phyloP scores from a whole-genome alignment of 805 yeast genomes.

The Ogataea glucozyma region DNA sequence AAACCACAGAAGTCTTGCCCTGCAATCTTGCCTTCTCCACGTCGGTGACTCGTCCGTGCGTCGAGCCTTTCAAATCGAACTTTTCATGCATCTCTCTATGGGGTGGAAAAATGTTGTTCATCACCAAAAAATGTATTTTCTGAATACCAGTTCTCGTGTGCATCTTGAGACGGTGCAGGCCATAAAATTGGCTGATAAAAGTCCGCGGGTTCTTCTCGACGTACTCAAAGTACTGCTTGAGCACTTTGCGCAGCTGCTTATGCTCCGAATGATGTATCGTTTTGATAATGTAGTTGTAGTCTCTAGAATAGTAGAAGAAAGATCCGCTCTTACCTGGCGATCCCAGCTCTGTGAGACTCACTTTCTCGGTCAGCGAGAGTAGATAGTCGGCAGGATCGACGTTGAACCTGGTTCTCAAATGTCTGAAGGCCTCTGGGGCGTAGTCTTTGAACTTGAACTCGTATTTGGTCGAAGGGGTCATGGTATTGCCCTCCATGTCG shows the following conservation, averaged over 20 bases:
- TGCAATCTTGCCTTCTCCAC: slow-evolving; percentile 34
- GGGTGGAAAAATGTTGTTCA: slow-evolving; percentile 97
- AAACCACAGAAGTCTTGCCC: slow-evolving; percentile 45
- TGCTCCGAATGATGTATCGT: slow-evolving; percentile 95
- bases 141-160: slow-evolving; percentile 59
- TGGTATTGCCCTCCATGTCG: slow-evolving; percentile 81
- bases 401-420: slow-evolving; percentile 74
- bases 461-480: slow-evolving; percentile 90
- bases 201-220: slow-evolving; percentile 86
- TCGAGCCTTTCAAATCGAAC: slow-evolving; percentile 91
- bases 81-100: slow-evolving; percentile 81
- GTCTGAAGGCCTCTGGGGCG: slow-evolving; percentile 91
- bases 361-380: slow-evolving; percentile 88
- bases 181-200: slow-evolving; percentile 91
- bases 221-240: slow-evolving; percentile 77
- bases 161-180: slow-evolving; percentile 89
- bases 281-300: slow-evolving; percentile 90
- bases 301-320: slow-evolving; percentile 91
- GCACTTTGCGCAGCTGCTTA: slow-evolving; percentile 69
- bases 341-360: slow-evolving; percentile 85
- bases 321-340: slow-evolving; percentile 98
- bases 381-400: slow-evolving; percentile 95
- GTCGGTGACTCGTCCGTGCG: slow-evolving; percentile 71
- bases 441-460: slow-evolving; percentile 97
- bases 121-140: slow-evolving; percentile 89